Conservation (phyloP, 495 filamentous ascomycete genomes). For the Aspergillus mulundensis region DNA sequence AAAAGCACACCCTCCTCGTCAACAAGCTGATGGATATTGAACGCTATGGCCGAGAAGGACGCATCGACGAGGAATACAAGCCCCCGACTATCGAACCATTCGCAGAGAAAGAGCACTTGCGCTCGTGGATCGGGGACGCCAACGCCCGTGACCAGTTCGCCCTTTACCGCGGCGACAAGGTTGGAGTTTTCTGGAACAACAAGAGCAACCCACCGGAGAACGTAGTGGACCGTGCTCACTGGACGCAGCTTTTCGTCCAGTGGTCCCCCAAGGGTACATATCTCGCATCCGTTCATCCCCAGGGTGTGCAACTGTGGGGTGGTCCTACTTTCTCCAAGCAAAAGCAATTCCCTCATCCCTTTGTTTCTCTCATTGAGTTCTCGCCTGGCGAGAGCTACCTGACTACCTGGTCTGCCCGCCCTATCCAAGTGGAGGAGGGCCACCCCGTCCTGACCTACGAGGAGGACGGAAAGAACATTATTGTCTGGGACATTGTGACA, state of each 20-base stretch:
- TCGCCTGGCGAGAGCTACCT: conserved; percentile 90
- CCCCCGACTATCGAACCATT: conserved; percentile 75
- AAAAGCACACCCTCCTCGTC: conserved; percentile 87
- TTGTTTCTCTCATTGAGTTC: conserved; percentile 92
- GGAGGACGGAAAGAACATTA: conserved; percentile 98
- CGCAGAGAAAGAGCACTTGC: conserved; percentile 86
- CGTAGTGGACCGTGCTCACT: conserved; percentile 84
- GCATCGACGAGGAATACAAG: conserved; percentile 83
- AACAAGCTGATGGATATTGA: conserved; percentile 99
- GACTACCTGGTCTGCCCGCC: conserved; percentile 91
- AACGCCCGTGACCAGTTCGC: conserved; percentile 90
- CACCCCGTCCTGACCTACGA: conserved; percentile 77
- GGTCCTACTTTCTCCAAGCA: conserved; percentile 83
- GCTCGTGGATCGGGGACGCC: conserved; percentile 84
- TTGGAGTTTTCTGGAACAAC: conserved; percentile 97
- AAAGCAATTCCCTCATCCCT: conserved; percentile 89
- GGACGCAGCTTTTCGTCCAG: conserved; percentile 96
- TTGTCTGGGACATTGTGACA: conserved; percentile 95
- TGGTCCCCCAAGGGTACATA: conserved; percentile 96
- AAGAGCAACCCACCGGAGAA: conserved; percentile 85
- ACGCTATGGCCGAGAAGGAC: conserved; percentile 88
- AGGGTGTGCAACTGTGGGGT: conserved; percentile 96
- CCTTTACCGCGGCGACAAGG: conserved; percentile 83
- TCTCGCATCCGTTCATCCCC: conserved; percentile 87
- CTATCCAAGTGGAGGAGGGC: conserved; percentile 86